Base-by-base conservation (phyloP, 2,329 filamentous ascomycete genomes). In the Rutstroemia sp. region DNA sequence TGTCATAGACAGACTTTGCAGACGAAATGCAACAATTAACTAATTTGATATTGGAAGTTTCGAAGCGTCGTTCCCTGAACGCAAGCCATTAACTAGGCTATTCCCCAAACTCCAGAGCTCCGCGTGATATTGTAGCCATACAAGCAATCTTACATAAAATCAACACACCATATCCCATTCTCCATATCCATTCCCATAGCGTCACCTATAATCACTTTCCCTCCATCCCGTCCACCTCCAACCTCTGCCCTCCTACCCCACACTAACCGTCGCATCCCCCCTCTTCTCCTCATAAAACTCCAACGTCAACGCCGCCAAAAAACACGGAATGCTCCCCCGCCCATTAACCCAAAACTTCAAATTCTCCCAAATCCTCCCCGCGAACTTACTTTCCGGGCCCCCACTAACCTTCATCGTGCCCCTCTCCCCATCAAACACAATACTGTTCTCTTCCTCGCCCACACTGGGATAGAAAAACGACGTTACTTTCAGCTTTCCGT, bases 361-460 rank as follows among this genome's bases (percentile, higher is more conserved):
- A 70, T 92, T 82, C 67, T 89, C 87, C 62, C 81, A 81, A 61
- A 99, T 96, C 71, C 91, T 86, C 55, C 82, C 75, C 1, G 92
- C 94, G 72, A 99, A 99, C 12, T 83, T 79, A 68, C 89, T 95
- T 68, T 88, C 82, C 1, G 91, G 89, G 0, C 94, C 94, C 1
- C 94, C 94, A 36, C 87, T 89, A 57, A 99, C 88, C 78, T 99
- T 99, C 94, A 99, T 99, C 1, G 92, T 96, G 7, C 92, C 94
- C 57, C 88, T 85, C 73, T 96, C 91, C 51, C 91, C 91, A 71
- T 96, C 91, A 70, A 96, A 96, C 0, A 96, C 83, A 58, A 87
- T 86, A 57, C 80, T 83, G 63, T 86, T 86, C 70, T 87, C 84
- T 17, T 88, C 83, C 6, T 78, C 69, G 70, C 82, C 73, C 59